Base-by-base conservation (phyloP, 2,329 filamentous ascomycete genomes). In the Ophiosphaerella narmari region DNA sequence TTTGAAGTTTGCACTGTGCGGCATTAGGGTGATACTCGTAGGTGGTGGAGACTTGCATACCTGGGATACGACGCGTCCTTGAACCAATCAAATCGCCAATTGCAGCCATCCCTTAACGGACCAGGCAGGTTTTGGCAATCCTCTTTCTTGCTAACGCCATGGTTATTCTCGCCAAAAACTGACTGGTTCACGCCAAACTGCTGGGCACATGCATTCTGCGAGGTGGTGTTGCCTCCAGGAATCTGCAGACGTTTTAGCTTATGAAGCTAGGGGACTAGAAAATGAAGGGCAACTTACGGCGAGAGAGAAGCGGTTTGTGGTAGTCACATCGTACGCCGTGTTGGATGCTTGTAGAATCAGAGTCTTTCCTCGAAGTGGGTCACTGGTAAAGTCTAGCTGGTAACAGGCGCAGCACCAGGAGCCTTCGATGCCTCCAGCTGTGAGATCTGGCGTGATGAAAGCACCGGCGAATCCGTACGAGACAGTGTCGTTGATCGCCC, bases 381-480 rank as follows among this genome's bases (percentile, higher is more conserved):
- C 80, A 36, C 77, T 79, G 9, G 81, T 85, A 63, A 86, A 85
- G 11, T 82, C 83, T 47, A 86, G 72, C 70, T 82, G 77, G 63
- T 86, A 87, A 70, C 85, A 87, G 42, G 79, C 81, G 66, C 86
- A 89, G 74, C 86, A 89, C 82, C 84, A 86, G n/a, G 72, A 77
- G 1, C 75, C 73, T 68, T 88, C 86, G 2, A 75, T 79, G 35
- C 79, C 77, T 32, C 59, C 82, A 2, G 50, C 50, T 1, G 57
- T 62, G 35, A 69, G 40, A 7, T 55, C 49, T 12, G 62, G 51
- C 68, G 65, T 52, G 55, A 88, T 77, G 42, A 75, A 77, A 7
- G 83, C 84, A 11, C 86, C 85, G 1, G 86, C 84, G 62, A 84
- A 88, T 12, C 86, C 86, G 62, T 87, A 88, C 14, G 84, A 78